A percentile compares a stretch with the other conserved stretches of the same genome.
phyloP scores from a whole-genome alignment of 2,329 filamentous ascomycete genomes.

The Cladobotryum mycophilum region DNA sequence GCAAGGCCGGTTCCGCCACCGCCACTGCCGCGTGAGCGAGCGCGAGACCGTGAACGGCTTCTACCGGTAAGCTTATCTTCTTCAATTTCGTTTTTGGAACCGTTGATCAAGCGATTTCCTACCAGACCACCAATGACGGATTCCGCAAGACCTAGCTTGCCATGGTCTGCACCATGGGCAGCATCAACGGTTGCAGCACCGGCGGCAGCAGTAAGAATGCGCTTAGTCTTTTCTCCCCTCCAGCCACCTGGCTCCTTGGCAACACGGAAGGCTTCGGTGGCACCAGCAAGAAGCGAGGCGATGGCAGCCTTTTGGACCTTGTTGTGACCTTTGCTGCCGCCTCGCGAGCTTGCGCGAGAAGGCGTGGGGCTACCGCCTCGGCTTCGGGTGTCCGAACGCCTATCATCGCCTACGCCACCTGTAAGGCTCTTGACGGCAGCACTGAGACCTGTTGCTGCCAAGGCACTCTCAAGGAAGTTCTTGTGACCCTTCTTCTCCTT shows the following conservation, averaged over 20 bases:
- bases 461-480: slow-evolving; percentile 57
- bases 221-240: slow-evolving; percentile 87
- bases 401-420: slow-evolving; percentile 43
- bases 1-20: slow-evolving; percentile 49
- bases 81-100: slow-evolving; percentile 61
- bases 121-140: slow-evolving; percentile 84
- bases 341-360: slow-evolving; percentile 39
- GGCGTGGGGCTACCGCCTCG: slow-evolving; percentile 42
- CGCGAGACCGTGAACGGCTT: slow-evolving; percentile 63
- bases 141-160: slow-evolving; percentile 79
- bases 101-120: slow-evolving; percentile 79
- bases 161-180: slow-evolving; percentile 64
- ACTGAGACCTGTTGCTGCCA: slow-evolving; percentile 56
- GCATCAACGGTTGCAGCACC: slow-evolving; percentile 83
- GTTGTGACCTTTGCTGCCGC: slow-evolving; percentile 34
- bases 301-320: slow-evolving; percentile 83
- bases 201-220: slow-evolving; percentile 78
- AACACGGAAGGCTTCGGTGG: slow-evolving; percentile 84
- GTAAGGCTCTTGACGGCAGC: slow-evolving; percentile 55
- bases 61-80: slow-evolving; percentile 54
- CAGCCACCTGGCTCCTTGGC: slow-evolving; percentile 84
- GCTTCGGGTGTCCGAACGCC: slow-evolving; percentile 37
- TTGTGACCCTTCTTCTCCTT: slow-evolving; percentile 56
- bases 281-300: slow-evolving; percentile 82
- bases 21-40: slow-evolving; percentile 47